Evolutionary conservation across 805 yeast species (phyloP), one percentile per base, ranked within the genome.

Genomic region (Saccharomycopsis fodiens): DNA sequence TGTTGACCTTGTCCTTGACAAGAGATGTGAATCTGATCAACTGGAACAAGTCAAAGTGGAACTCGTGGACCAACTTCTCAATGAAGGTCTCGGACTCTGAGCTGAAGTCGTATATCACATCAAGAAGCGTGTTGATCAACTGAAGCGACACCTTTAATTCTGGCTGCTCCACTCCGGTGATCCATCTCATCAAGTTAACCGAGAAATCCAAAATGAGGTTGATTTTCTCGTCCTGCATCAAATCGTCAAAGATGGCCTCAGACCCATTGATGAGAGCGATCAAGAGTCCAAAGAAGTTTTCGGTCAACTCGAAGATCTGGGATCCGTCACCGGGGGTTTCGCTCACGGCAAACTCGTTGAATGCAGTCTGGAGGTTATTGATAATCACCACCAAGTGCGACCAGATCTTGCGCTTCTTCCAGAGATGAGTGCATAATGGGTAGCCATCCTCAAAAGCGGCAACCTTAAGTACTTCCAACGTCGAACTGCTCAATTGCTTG

Each of bases 371-470:
- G 20, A 79, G 70, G 51, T 79, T 79, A 1, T 59, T 59, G 37
- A 85, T 63, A 2, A 79, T 74, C 3, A 59, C 52, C 39, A 70
- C 74, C 35, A 87, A 69, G 22, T 74, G 64, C 0, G 73, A 68
- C 84, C 95, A 81, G 35, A 91, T 77, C 51, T 83, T 78, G 19
- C 53, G 39, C 15, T 78, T 77, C 58, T 97, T 75, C 85, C 94
- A 83, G 44, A 85, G 60, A 59, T 75, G 77, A 17, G 76, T 74
- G 22, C 87, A 78, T 31, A 86, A 73, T 52, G 86, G 95, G 55
- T 85, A 81, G 17, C 96, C 97, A 63, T 88, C 95, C 57, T 86
- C 95, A 44, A 86, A 69, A 2, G 83, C 81, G 46, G 91, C 58
- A 58, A 84, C 87, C 59, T 96, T 74, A 52, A 93, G 65, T 20